These are phyloP conservation scores for Voacanga thouarsii DNA, from an alignment of 257 asterid species.

Conservation along the genomic window DNA sequence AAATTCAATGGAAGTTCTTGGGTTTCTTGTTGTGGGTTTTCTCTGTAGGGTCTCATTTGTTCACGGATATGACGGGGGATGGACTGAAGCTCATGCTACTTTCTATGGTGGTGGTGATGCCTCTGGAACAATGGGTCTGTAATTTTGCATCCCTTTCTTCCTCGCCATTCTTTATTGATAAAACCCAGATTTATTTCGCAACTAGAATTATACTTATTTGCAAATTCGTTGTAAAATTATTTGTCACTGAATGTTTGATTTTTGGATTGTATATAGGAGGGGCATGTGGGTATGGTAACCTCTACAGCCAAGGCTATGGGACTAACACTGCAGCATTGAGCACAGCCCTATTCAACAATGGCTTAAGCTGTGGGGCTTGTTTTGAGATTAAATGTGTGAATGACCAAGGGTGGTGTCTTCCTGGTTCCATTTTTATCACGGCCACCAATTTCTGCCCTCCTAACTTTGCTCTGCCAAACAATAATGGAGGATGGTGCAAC, in stretches of 20 bases:
- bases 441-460: conserved; percentile 39
- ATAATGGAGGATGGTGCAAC: conserved; percentile 32
- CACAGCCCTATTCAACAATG: conserved; percentile 31
- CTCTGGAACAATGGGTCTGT: conserved; percentile 61
- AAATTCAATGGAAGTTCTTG: conserved; percentile 15
- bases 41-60: conserved; percentile 26
- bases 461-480: conserved; percentile 22
- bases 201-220: not conserved
- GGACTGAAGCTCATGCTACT: conserved; percentile 65
- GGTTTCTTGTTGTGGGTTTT: conserved; percentile 8
- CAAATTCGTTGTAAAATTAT: not conserved
- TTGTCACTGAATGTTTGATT: not conserved
- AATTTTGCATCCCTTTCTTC: too few species aligned
- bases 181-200: not conserved
- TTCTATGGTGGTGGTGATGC: conserved; percentile 69
- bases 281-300: conserved; percentile 34
- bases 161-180: not conserved
- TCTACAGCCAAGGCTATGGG: conserved; percentile 34
- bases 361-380: conserved; percentile 34
- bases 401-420: conserved; percentile 23
- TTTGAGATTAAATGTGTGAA: conserved; percentile 25
- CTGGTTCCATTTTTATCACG: conserved; percentile 23
- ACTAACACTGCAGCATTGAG: conserved; percentile 36
- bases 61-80: conserved; percentile 37
- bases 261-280: conserved; percentile 19